Percentiles rank a stretch among this genome's conserved stretches.
phyloP scores from a whole-genome alignment of 208 protist genomes.

The Crithidia brevicula region DNA sequence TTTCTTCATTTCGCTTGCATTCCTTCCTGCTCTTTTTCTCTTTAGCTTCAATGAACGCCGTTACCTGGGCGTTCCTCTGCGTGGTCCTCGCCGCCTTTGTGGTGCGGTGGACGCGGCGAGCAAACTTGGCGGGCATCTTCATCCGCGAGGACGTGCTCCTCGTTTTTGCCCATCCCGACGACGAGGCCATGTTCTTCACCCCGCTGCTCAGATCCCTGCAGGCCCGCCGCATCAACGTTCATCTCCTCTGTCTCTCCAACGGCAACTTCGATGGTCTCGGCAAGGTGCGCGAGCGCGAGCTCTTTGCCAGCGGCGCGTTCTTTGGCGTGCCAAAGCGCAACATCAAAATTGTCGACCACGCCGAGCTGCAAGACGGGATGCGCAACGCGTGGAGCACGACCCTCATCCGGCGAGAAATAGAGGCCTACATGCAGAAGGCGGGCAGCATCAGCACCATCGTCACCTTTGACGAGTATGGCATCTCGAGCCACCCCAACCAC shows the following conservation, averaged over 20 bases:
- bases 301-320: constrained; percentile 80
- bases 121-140: constrained; percentile 20
- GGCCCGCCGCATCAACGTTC: constrained; percentile 41
- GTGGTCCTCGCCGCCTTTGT: constrained; percentile 35
- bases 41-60: neutral
- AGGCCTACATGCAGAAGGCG: constrained; percentile 59
- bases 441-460: constrained; percentile 86
- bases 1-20: too few relatives aligned
- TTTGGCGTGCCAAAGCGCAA: constrained; percentile 65
- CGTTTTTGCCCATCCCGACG: constrained; percentile 93
- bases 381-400: constrained; percentile 59
- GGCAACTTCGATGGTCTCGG: constrained; percentile 89
- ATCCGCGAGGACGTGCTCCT: constrained; percentile 85
- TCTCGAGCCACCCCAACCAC: constrained; percentile 97
- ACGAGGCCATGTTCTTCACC: constrained; percentile 94
- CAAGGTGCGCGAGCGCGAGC: constrained; percentile 78
- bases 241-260: constrained; percentile 95
- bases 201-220: constrained; percentile 69
- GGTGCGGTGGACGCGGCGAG: constrained; percentile 50
- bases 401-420: constrained; percentile 59
- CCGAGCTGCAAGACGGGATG: constrained; percentile 91
- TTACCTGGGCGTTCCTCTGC: constrained; percentile 1
- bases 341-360: constrained; percentile 72
- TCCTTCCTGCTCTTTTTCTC: too few relatives aligned
- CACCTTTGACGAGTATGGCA: constrained; percentile 95